A percentile compares a stretch with the other conserved stretches of the same genome.
These are phyloP conservation scores for Setaria viridis DNA, from an alignment of 202 grass and related monocot species.

Conservation along the genomic window DNA sequence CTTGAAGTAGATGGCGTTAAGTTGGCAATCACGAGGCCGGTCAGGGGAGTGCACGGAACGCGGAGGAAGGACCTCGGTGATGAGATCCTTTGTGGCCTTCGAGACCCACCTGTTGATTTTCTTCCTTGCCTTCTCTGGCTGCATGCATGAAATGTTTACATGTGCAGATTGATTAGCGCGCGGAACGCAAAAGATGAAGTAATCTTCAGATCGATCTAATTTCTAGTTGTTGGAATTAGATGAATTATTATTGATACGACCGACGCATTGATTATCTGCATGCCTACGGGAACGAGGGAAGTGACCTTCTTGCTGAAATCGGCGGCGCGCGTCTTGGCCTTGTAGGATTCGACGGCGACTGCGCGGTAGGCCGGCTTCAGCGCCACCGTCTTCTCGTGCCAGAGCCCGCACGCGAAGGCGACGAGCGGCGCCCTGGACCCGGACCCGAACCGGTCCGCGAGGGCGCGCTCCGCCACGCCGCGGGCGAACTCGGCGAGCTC, in stretches of 20 bases:
- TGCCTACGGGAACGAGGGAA: too few species aligned
- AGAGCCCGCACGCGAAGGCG: conserved; percentile 14
- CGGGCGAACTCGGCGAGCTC: conserved; percentile 15
- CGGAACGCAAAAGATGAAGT: too few species aligned
- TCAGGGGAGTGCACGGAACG: not conserved
- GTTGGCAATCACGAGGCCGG: not conserved
- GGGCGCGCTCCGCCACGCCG: not conserved
- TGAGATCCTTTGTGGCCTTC: conserved; percentile 18
- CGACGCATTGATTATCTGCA: too few species aligned
- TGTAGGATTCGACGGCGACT: not conserved
- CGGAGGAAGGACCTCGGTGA: not conserved
- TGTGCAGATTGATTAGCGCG: not conserved
- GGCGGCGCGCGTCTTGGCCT: not conserved
- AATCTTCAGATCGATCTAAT: too few species aligned
- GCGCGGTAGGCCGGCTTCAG: not conserved
- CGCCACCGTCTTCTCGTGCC: not conserved
- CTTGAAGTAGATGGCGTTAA: conserved; percentile 38
- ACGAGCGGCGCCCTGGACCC: not conserved
- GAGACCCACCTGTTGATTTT: conserved; percentile 25
- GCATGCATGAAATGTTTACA: not conserved
- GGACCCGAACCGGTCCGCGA: not conserved
- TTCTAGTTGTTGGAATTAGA: too few species aligned
- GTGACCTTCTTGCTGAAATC: not conserved
- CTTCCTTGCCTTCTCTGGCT: not conserved
- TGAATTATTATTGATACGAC: too few species aligned